A percentile compares a stretch with the other conserved stretches of the same genome.
phyloP scores from a whole-genome alignment of 1,139 yeast genomes.

The Candida albicans region DNA sequence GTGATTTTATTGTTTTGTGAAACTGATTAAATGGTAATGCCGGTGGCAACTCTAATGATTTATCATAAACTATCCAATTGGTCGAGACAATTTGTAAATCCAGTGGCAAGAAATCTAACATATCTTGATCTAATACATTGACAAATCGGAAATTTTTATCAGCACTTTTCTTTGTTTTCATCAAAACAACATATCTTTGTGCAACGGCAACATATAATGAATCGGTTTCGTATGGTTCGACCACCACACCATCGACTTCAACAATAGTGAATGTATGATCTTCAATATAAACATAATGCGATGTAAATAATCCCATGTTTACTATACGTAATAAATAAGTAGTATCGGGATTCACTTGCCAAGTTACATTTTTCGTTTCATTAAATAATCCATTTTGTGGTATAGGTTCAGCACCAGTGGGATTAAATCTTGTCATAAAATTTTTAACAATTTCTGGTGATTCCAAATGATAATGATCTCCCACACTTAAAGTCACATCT shows the following conservation, averaged over 20 bases:
- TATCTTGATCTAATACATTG: conserved; percentile 71
- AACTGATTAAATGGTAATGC: conserved; percentile 18
- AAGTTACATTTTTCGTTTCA: conserved; percentile 69
- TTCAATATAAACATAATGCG: conserved; percentile 83
- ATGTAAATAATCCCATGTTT: conserved; percentile 84
- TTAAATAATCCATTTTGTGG: conserved; percentile 79
- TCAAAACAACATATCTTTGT: conserved; percentile 73
- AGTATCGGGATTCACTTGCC: conserved; percentile 73
- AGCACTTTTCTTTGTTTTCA: conserved; percentile 62
- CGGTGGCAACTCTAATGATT: conserved; percentile 43
- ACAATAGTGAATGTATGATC: conserved; percentile 80
- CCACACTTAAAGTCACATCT: conserved; percentile 63
- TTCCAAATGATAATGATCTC: conserved; percentile 83
- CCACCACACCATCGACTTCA: conserved; percentile 79
- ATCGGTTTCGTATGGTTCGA: conserved; percentile 62
- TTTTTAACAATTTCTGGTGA: conserved; percentile 50
- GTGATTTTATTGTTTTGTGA: conserved; percentile 43
- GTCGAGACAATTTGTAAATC: conserved; percentile 70
- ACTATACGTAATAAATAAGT: conserved; percentile 77
- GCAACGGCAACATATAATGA: conserved; percentile 70
- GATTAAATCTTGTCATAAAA: conserved; percentile 74
- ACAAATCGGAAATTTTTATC: conserved; percentile 71
- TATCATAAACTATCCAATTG: conserved; percentile 64
- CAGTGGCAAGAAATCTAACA: conserved; percentile 72
- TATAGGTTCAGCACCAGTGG: conserved; percentile 96